phyloP scores from a whole-genome alignment of 495 filamentous ascomycete species.

The Penicillium coffeae region DNA sequence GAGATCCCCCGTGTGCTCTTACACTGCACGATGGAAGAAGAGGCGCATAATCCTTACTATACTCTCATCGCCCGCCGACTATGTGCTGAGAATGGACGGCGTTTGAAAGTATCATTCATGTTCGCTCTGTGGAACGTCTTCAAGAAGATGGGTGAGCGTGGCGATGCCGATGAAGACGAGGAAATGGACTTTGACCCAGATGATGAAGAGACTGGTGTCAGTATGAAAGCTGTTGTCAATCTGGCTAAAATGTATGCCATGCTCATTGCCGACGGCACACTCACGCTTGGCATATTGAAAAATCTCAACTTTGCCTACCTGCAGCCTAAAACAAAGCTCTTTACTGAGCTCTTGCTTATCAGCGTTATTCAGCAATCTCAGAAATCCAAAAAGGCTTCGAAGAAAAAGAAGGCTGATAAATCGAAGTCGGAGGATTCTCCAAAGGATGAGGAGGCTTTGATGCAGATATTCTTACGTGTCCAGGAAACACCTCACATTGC shows the following conservation, averaged over 20 bases:
- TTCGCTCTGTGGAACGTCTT: constrained; percentile 85
- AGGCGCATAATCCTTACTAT: constrained; percentile 89
- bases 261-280: constrained; percentile 61
- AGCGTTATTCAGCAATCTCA: constrained; percentile 65
- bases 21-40: constrained; percentile 80
- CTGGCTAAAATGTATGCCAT: constrained; percentile 80
- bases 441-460: constrained; percentile 52
- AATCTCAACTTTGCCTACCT: constrained; percentile 75
- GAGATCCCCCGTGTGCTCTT: constrained; percentile 87
- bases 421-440: constrained; percentile 20
- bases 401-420: constrained; percentile 25
- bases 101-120: constrained; percentile 77
- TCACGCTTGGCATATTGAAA: constrained; percentile 66
- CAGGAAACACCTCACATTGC: constrained; percentile 60
- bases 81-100: constrained; percentile 59
- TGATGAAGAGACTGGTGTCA: constrained; percentile 39
- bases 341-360: constrained; percentile 76
- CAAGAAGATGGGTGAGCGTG: constrained; percentile 72
- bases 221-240: constrained; percentile 73
- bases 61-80: constrained; percentile 74
- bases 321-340: constrained; percentile 68
- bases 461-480: constrained; percentile 60
- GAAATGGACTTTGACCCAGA: constrained; percentile 54
- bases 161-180: constrained; percentile 42
- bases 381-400: constrained; percentile 26